Base-by-base conservation (phyloP, 306 rosid species). In the Pterocarpus macrocarpus region DNA sequence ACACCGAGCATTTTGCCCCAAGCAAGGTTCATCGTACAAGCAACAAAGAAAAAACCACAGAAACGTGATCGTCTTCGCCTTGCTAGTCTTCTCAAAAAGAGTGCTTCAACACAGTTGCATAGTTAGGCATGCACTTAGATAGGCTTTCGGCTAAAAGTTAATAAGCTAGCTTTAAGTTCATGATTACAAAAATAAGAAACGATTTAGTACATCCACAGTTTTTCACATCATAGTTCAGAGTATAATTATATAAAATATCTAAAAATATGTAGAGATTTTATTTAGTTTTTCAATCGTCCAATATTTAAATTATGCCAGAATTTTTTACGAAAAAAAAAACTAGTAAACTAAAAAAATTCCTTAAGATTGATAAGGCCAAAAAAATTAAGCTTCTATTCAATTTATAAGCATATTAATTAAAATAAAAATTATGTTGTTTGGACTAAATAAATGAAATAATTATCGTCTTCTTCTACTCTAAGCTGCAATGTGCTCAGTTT, bases 141-240 rank as follows among this genome's bases (percentile, higher is more conserved):
- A 30, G 62, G 15, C 82, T 76, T 76, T 82, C 63, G 62, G 82
- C 79, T 52, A 76, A 69, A 69, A 14, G 62, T 11, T 7, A 50
- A 13, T 1, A 5, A 43, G 47, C 47, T 32, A 52, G n/a, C 41
- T 71, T 7, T 41, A 73, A 53, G 28, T 52, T 53, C 44, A 39
- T 53, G 1, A 73, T 81, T 81, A 52, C 62, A 2, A 53, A 30
- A 52, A 11, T 16, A 11, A 47, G 39, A 71, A 70, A 50, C 41
- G 9, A 22, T 33, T 57, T 22, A 22, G 3, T 10, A 43, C 0
- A 32, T 49, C 34, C 30, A 4, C 32, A 45, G 7, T 6, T 64
- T 63, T 10, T 16, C 4, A 34, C n/a, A 9, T 39, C 15, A 15
- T 39, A 55, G 58, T 39, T 64, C 8, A 43, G 41, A 38, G 5